Percentiles rank a stretch among this genome's conserved stretches.
Conservation (phyloP, 192 early-diverging fungal species). For the Obelidium mucronatum region DNA sequence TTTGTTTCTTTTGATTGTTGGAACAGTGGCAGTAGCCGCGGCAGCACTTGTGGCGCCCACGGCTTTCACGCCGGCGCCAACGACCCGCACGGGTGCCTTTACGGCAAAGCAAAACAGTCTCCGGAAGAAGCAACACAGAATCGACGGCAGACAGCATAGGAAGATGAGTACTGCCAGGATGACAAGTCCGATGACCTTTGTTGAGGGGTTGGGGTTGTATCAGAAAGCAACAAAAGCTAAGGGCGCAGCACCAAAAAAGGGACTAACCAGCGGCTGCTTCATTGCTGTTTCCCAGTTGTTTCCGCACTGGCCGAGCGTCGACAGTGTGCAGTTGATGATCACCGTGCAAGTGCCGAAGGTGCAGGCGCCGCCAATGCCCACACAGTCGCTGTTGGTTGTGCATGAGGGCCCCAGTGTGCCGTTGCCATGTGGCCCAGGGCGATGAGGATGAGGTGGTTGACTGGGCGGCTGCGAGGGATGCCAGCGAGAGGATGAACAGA, state of each 20-base stretch:
- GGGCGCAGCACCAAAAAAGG: not conserved
- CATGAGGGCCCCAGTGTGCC: conserved; percentile 11
- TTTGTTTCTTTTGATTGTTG: not conserved
- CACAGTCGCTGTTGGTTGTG: conserved; percentile 29
- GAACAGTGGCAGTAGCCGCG: not conserved
- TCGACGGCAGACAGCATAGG: conserved; percentile 22
- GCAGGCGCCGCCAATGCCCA: conserved; percentile 21
- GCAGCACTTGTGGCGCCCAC: conserved; percentile 7
- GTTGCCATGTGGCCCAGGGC: too few species aligned
- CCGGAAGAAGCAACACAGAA: conserved; percentile 27
- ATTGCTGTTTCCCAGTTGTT: not conserved
- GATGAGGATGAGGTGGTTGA: too few species aligned
- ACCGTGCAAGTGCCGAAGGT: conserved; percentile 8
- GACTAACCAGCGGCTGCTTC: conserved; percentile 19
- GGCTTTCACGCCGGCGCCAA: conserved; percentile 49
- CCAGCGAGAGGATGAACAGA: too few species aligned
- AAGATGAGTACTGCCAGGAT: not conserved
- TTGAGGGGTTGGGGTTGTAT: not conserved
- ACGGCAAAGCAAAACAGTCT: conserved; percentile 26
- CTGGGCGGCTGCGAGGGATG: too few species aligned
- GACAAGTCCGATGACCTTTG: conserved; percentile 28
- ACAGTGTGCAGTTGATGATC: conserved; percentile 1
- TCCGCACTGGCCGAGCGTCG: conserved; percentile 14
- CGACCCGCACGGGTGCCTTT: conserved; percentile 17
- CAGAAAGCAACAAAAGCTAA: not conserved